These are phyloP conservation scores for Saposhnikovia divaricata DNA, from an alignment of 129 eudicot species.

Conservation along the genomic window DNA sequence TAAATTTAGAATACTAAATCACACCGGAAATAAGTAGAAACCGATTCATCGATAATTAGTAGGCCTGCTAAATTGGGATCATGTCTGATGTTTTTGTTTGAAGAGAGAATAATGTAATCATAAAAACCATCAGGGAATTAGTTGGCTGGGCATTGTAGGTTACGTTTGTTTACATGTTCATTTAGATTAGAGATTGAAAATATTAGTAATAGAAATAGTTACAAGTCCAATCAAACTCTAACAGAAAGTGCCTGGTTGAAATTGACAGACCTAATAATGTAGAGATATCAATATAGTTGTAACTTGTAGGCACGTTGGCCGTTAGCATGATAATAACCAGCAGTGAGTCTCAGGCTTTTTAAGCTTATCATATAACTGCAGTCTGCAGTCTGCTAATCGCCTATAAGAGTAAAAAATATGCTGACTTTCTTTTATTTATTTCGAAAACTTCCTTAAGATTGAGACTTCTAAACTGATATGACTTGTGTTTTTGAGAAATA, in stretches of 20 bases:
- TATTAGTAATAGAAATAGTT: not conserved
- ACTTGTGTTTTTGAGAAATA: not conserved
- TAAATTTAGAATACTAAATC: not conserved
- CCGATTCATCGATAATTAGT: not conserved
- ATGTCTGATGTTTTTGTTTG: not conserved
- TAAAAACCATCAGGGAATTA: not conserved
- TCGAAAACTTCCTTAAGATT: not conserved
- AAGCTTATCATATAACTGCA: not conserved
- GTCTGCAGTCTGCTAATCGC: not conserved
- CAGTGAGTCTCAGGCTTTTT: no score
- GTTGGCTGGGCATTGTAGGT: conserved; percentile 1
- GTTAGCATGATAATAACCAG: not conserved
- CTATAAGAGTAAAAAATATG: not conserved
- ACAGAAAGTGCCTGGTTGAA: conserved; percentile 1
- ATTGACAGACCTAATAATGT: conserved; percentile 3
- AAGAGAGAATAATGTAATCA: not conserved
- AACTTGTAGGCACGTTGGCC: conserved; percentile 4
- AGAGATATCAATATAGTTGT: not conserved
- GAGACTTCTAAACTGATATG: not conserved
- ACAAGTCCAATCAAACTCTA: conserved; percentile 6
- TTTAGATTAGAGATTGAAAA: not conserved
- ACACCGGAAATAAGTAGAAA: not conserved
- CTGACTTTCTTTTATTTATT: not conserved
- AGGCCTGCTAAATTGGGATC: not conserved
- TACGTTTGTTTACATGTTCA: not conserved